Evolutionary conservation across 495 filamentous ascomycete genomes (phyloP).

Genomic region (Aspergillus sparsus): DNA sequence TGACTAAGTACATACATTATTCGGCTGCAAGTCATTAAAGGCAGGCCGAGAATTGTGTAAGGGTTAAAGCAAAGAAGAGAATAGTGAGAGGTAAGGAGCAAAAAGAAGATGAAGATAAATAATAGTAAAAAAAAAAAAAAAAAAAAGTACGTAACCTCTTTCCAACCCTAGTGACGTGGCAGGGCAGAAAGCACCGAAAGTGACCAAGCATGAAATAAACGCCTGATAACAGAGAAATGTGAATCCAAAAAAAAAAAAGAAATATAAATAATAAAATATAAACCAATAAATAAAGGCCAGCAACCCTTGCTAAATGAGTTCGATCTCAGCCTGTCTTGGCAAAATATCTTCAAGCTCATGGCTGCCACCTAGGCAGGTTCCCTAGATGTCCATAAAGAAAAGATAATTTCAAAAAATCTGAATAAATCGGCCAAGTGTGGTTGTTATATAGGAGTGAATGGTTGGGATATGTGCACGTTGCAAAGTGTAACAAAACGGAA

Average conservation of each 20-base stretch:
- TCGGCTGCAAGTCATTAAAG: constrained; percentile 41
- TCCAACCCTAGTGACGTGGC: constrained; percentile 47
- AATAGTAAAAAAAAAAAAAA: constrained; percentile 22
- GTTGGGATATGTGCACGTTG: constrained; percentile 43
- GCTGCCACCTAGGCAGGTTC: constrained; percentile 6
- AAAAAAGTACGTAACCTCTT: constrained; percentile 30
- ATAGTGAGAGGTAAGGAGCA: constrained; percentile 8
- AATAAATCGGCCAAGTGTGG: constrained; percentile 15
- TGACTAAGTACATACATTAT: constrained; percentile 52
- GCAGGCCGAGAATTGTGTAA: constrained; percentile 34
- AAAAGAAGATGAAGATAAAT: constrained; percentile 17
- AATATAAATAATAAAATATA: constrained; percentile 16
- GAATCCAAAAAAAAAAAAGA: constrained; percentile 18
- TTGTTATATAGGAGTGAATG: constrained; percentile 23
- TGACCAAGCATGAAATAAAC: constrained; percentile 34
- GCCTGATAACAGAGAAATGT: constrained; percentile 13
- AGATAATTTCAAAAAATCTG: constrained; percentile 4
- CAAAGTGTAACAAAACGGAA: constrained; percentile 26
- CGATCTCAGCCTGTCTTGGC: constrained; percentile 21
- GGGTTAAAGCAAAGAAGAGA: constrained; percentile 26
- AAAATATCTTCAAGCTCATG: not conserved
- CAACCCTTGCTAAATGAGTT: constrained; percentile 39
- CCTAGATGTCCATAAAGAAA: constrained; percentile 11
- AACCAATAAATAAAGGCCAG: constrained; percentile 26
- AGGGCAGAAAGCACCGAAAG: constrained; percentile 39